Percentiles rank a stretch among this genome's conserved stretches.
Conservation (phyloP, 345 rosid species). For the Raphanus raphanistrum region DNA sequence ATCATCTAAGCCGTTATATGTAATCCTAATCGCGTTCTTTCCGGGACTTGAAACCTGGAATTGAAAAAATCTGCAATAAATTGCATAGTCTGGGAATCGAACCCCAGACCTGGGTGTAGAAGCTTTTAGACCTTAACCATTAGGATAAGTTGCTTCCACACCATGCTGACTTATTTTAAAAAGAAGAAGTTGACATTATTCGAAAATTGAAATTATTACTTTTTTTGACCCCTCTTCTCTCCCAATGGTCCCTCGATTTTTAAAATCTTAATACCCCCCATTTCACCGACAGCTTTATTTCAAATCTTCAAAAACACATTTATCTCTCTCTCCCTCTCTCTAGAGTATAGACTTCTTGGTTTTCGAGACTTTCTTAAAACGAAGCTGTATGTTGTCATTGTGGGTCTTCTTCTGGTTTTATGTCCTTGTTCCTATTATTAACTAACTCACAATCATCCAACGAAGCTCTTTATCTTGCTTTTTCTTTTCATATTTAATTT, state of each 20-base stretch:
- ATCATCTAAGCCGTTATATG: too few species aligned
- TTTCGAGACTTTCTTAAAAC: conserved; percentile 29
- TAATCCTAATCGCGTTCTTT: too few species aligned
- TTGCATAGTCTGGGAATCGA: too few species aligned
- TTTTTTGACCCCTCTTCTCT: not conserved
- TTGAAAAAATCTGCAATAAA: too few species aligned
- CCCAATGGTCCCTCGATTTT: conserved; percentile 31
- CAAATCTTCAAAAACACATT: conserved; percentile 34
- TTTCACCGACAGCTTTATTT: conserved; percentile 36
- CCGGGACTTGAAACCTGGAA: too few species aligned
- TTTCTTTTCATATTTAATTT: not conserved
- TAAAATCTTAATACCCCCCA: conserved; percentile 15
- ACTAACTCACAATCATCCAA: not conserved
- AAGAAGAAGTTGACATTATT: not conserved
- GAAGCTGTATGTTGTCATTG: conserved; percentile 30
- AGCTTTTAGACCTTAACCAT: too few species aligned
- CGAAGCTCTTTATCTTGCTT: not conserved
- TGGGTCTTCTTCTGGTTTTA: conserved; percentile 5
- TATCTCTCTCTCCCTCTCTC: not conserved
- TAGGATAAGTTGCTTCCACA: too few species aligned
- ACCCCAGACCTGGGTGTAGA: too few species aligned
- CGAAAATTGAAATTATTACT: not conserved
- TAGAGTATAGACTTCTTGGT: conserved; percentile 20
- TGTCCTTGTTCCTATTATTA: conserved; percentile 23
- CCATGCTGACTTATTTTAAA: not conserved